Evolutionary conservation across 306 rosid species (phyloP).

Genomic region (Casuarina equisetifolia): DNA sequence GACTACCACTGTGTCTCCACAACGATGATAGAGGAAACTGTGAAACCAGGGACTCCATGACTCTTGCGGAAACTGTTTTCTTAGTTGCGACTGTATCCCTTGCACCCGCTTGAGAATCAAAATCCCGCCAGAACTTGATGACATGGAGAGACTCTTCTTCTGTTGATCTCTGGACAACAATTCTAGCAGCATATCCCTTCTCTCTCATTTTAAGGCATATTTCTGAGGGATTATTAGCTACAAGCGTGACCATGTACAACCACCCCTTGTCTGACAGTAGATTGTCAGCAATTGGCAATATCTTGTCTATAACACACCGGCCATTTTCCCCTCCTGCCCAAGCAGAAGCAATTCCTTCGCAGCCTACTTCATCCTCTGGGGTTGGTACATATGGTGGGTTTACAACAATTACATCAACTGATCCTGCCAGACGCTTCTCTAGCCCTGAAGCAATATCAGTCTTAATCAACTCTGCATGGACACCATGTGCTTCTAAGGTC

Average conservation of each 20-base stretch:
- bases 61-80: slow-evolving; percentile 35
- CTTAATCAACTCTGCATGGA: slow-evolving; percentile 72
- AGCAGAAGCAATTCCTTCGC: slow-evolving; percentile 72
- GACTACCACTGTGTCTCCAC: slow-evolving; percentile 39
- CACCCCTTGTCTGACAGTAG: slow-evolving; percentile 88
- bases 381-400: slow-evolving; percentile 98
- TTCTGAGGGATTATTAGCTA: slow-evolving; percentile 75
- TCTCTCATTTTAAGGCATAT: slow-evolving; percentile 72
- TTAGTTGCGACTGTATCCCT: slow-evolving; percentile 21
- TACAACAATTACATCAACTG: slow-evolving; percentile 85
- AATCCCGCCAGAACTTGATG: slow-evolving; percentile 87
- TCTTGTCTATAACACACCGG: slow-evolving; percentile 73
- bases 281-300: slow-evolving; percentile 65
- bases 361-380: slow-evolving; percentile 88
- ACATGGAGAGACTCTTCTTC: slow-evolving; percentile 91
- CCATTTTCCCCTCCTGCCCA: slow-evolving; percentile 99
- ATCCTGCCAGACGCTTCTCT: slow-evolving; percentile 73
- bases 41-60: slow-evolving; percentile 44
- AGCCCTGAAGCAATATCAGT: slow-evolving; percentile 78
- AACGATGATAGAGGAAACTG: slow-evolving; percentile 41
- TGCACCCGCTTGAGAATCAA: slow-evolving; percentile 32
- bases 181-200: slow-evolving; percentile 79
- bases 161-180: slow-evolving; percentile 81
- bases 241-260: slow-evolving; percentile 84
- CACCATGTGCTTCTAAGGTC: slow-evolving; percentile 84